Evolutionary conservation across 176 grass and related monocot species (phyloP).

Genomic region (Bonia amplexicaulis): DNA sequence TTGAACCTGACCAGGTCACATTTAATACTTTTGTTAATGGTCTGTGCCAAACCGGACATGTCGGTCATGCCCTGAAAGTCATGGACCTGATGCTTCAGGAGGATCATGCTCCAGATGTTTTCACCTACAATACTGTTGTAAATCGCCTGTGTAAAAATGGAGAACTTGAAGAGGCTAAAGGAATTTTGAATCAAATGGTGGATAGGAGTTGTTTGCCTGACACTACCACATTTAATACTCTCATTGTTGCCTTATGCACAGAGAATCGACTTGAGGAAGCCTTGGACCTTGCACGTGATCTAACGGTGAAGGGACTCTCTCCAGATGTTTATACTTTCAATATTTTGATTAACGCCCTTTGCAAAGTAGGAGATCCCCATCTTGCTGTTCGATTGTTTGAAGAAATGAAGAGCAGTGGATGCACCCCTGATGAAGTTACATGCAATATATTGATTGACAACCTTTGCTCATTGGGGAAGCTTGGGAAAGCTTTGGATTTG

Average conservation of each 20-base stretch:
- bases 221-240: slow-evolving; percentile 71
- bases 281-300: slow-evolving; percentile 60
- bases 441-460: slow-evolving; percentile 83
- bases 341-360: slow-evolving; percentile 72
- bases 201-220: slow-evolving; percentile 59
- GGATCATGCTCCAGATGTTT: slow-evolving; percentile 59
- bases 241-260: slow-evolving; percentile 61
- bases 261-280: slow-evolving; percentile 77
- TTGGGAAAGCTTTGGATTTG: slow-evolving; percentile 66
- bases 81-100: slow-evolving; percentile 72
- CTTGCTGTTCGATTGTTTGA: slow-evolving; percentile 77
- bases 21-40: slow-evolving; percentile 64
- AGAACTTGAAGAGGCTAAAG: slow-evolving; percentile 56
- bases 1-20: slow-evolving; percentile 59
- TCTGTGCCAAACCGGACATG: slow-evolving; percentile 66
- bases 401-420: slow-evolving; percentile 85
- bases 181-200: slow-evolving; percentile 68
- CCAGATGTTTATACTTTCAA: slow-evolving; percentile 88
- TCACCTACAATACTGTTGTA: slow-evolving; percentile 67
- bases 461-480: slow-evolving; percentile 56
- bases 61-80: slow-evolving; percentile 57
- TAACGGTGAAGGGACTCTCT: slow-evolving; percentile 65
- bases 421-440: slow-evolving; percentile 70
- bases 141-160: slow-evolving; percentile 53
- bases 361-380: slow-evolving; percentile 61